These are phyloP conservation scores for Botrytis sinoallii DNA, from an alignment of 2,329 filamentous ascomycete genomes.

Conservation along the genomic window DNA sequence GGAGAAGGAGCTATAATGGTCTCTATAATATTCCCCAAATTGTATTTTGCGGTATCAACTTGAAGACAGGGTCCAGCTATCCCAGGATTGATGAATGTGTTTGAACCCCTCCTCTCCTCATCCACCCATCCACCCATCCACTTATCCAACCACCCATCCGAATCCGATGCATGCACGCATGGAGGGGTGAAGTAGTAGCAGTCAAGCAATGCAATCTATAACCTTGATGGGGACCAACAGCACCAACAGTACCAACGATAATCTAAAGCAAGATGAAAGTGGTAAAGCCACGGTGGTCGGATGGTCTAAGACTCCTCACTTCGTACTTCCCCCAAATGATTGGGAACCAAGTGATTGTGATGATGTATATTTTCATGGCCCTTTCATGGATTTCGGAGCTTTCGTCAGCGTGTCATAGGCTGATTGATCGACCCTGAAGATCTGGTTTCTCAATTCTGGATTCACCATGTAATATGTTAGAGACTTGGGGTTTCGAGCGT, in stretches of 20 bases:
- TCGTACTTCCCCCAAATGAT: not conserved
- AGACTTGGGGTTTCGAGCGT: not conserved
- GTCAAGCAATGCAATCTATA: not conserved
- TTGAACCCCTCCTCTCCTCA: not conserved
- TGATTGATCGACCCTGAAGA: conserved; percentile 13
- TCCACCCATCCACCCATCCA: not conserved
- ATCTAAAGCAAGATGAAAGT: not conserved
- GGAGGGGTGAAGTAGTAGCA: conserved; percentile 2
- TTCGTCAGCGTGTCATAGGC: conserved; percentile 2
- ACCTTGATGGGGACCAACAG: not conserved
- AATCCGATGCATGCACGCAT: conserved; percentile 2
- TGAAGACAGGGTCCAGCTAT: not conserved
- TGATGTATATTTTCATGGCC: not conserved
- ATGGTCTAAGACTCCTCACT: not conserved
- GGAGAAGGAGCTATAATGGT: not conserved
- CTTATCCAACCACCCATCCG: not conserved
- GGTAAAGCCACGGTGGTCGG: not conserved
- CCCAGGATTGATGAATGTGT: not conserved
- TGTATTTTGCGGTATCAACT: not conserved
- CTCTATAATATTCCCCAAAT: not conserved
- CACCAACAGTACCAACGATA: not conserved
- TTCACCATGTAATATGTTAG: not conserved
- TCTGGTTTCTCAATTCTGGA: not conserved
- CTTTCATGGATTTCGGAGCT: not conserved
- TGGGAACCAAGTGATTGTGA: not conserved